These are phyloP conservation scores for Spergularia bocconei DNA, from an alignment of 148 eudicot genomes.

Conservation along the genomic window DNA sequence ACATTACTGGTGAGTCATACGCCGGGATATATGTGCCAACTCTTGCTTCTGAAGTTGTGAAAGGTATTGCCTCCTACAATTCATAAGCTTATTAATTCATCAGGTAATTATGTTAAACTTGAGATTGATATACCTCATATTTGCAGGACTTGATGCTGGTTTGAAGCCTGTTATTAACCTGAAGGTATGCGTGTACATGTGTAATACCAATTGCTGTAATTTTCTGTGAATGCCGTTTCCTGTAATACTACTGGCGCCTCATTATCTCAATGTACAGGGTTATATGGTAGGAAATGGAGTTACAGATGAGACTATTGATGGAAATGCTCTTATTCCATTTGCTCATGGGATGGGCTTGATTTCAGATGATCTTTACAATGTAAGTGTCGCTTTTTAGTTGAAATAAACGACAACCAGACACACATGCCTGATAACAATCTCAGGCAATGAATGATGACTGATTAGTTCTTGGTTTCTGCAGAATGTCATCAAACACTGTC, in stretches of 20 bases:
- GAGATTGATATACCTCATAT: background rate
- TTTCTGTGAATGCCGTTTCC: background rate
- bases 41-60: constrained; percentile 72
- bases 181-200: constrained; percentile 63
- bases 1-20: constrained; percentile 85
- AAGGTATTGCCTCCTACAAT: constrained; percentile 44
- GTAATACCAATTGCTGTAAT: background rate
- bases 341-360: constrained; percentile 96
- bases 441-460: constrained; percentile 2
- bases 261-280: constrained; percentile 50
- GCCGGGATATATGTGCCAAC: constrained; percentile 98
- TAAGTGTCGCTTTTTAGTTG: constrained; percentile 12
- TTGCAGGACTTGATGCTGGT: constrained; percentile 73
- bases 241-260: background rate
- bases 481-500: constrained; percentile 47
- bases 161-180: constrained; percentile 68
- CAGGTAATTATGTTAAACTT: background rate
- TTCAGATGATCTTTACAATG: constrained; percentile 66
- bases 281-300: constrained; percentile 98
- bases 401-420: background rate
- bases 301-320: constrained; percentile 69
- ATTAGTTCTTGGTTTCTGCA: constrained; percentile 32
- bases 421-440: background rate
- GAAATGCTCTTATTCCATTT: constrained; percentile 93
- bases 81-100: background rate